These are phyloP conservation scores for Nicotiana noctiflora DNA, from an alignment of 257 asterid species.

Conservation along the genomic window DNA sequence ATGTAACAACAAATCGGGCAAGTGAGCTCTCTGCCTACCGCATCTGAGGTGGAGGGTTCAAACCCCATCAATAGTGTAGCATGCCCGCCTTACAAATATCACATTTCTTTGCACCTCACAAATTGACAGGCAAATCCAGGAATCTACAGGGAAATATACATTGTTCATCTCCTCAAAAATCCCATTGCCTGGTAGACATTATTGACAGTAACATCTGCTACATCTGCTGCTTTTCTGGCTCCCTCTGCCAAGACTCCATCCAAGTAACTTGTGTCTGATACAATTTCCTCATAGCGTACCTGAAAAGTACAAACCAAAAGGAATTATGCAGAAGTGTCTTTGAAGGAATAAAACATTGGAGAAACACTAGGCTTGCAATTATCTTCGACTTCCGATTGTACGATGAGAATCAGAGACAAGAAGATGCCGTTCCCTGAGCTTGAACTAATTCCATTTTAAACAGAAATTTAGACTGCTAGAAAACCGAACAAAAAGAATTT, in stretches of 20 bases:
- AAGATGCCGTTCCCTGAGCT: neutral
- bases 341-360: neutral
- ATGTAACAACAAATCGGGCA: neutral
- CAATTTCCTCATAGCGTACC: slow-evolving; percentile 69
- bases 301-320: slow-evolving; percentile 16
- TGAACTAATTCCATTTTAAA: neutral
- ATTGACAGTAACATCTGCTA: slow-evolving; percentile 62
- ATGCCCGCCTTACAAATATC: neutral
- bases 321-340: neutral
- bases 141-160: neutral
- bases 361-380: neutral
- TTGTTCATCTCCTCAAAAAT: slow-evolving; percentile 46
- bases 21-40: too few species aligned
- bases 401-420: neutral
- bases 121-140: neutral
- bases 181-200: slow-evolving; percentile 91
- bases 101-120: neutral
- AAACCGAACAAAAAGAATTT: neutral
- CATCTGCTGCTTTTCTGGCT: slow-evolving; percentile 64
- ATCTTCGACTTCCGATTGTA: neutral
- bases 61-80: too few species aligned
- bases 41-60: too few species aligned
- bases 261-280: slow-evolving; percentile 58
- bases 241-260: slow-evolving; percentile 72
- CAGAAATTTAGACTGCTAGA: neutral